Evolutionary conservation across 805 yeast species (phyloP).

Genomic region (Cyberlindnera euphorbiiphila): DNA sequence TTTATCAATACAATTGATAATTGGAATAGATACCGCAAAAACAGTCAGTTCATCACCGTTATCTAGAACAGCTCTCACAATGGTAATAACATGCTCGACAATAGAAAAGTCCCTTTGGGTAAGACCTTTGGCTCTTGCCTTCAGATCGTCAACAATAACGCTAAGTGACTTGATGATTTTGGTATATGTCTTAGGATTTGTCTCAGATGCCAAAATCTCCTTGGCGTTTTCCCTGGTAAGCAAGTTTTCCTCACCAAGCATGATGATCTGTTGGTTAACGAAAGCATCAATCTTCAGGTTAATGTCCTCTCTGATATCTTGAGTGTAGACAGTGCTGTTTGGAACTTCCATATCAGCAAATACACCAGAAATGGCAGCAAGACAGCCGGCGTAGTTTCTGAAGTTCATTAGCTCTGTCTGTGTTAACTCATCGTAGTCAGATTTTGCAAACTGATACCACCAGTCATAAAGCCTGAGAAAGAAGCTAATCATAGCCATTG

Average conservation of each 20-base stretch:
- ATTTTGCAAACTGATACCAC: constrained; percentile 35
- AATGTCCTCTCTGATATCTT: constrained; percentile 30
- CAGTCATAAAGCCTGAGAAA: constrained; percentile 46
- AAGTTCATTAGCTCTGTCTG: constrained; percentile 43
- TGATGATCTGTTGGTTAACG: constrained; percentile 45
- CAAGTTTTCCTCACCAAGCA: constrained; percentile 46
- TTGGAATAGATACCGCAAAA: constrained; percentile 32
- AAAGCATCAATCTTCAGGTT: constrained; percentile 41
- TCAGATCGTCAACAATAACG: constrained; percentile 33
- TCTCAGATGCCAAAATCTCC: constrained; percentile 64
- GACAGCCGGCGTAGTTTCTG: constrained; percentile 66
- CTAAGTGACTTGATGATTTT: constrained; percentile 44
- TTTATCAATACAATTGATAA: constrained; percentile 26
- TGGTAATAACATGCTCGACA: constrained; percentile 46
- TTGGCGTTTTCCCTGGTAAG: constrained; percentile 65
- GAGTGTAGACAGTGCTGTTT: constrained; percentile 7
- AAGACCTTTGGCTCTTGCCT: constrained; percentile 19
- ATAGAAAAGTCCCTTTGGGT: constrained; percentile 32
- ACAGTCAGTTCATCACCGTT: constrained; percentile 31
- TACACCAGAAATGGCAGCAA: constrained; percentile 68
- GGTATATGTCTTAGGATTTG: constrained; percentile 55
- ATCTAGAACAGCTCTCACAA: constrained; percentile 39
- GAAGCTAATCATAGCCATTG: constrained; percentile 35
- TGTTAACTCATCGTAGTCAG: constrained; percentile 25
- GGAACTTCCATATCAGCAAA: constrained; percentile 37